phyloP scores from a whole-genome alignment of 2,329 filamentous ascomycete species.

The Dothideomycetes sp. region DNA sequence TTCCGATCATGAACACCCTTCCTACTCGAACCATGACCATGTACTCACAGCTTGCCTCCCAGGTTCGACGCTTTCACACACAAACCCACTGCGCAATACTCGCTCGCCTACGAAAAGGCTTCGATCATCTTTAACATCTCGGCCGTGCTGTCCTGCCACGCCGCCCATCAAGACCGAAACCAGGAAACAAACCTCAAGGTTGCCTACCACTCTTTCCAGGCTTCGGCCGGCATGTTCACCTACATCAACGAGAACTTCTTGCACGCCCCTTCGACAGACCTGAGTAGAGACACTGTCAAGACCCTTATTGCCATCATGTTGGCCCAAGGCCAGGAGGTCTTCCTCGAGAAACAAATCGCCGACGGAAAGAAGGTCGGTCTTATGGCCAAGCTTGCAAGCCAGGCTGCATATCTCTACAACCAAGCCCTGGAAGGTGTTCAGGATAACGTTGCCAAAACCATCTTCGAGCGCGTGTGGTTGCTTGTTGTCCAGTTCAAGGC shows the following conservation, averaged over 20 bases:
- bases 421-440: constrained; percentile 86
- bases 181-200: constrained; percentile 92
- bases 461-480: constrained; percentile 93
- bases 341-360: constrained; percentile 87
- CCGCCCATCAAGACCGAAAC: constrained; percentile 80
- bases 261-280: constrained; percentile 89
- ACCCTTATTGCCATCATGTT: constrained; percentile 86
- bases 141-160: constrained; percentile 90
- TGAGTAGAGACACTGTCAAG: constrained; percentile 93
- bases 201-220: constrained; percentile 96
- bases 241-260: constrained; percentile 99
- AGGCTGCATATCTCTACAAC: constrained; percentile 77
- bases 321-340: constrained; percentile 93
- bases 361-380: constrained; percentile 90
- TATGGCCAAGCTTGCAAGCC: constrained; percentile 84
- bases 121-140: constrained; percentile 99
- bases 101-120: constrained; percentile 93
- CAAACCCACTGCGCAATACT: constrained; percentile 94
- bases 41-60: no score
- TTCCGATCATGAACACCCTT: no score
- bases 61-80: constrained; percentile 99
- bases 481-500: constrained; percentile 75
- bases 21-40: no score
- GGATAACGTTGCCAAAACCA: constrained; percentile 79
- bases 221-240: constrained; percentile 97